These are phyloP conservation scores for Dactylis glomerata DNA, from an alignment of 176 grass and related monocot species.

Conservation along the genomic window DNA sequence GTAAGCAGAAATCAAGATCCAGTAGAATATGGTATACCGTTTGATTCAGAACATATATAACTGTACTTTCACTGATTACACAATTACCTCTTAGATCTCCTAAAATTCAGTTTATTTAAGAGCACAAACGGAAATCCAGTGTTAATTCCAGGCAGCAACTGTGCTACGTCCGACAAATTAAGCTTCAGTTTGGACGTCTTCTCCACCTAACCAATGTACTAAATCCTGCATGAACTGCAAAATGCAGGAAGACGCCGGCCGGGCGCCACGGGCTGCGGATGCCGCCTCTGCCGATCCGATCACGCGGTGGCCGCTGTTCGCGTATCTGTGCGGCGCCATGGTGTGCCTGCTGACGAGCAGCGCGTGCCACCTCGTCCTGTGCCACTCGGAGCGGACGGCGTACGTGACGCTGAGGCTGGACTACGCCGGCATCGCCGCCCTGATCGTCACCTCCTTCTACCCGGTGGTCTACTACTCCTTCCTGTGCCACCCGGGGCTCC, in stretches of 20 bases:
- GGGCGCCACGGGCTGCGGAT: neutral
- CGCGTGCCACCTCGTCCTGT: slow-evolving; percentile 70
- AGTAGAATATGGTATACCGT: no score
- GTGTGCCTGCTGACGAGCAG: slow-evolving; percentile 81
- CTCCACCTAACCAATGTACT: neutral
- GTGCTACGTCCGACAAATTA: neutral
- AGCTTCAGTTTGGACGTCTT: neutral
- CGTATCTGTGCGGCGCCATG: slow-evolving; percentile 76
- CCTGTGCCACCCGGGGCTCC: slow-evolving; percentile 46
- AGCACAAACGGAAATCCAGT: neutral
- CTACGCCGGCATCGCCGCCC: slow-evolving; percentile 78
- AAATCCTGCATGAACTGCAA: neutral
- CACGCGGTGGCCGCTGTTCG: slow-evolving; percentile 80
- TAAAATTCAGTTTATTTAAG: neutral
- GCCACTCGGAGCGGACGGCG: slow-evolving; percentile 67
- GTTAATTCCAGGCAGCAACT: neutral
- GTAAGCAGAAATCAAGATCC: no score
- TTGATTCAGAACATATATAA: neutral
- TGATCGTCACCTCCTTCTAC: slow-evolving; percentile 91
- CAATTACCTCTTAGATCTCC: neutral
- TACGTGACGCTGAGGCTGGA: slow-evolving; percentile 75
- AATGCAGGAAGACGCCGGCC: neutral
- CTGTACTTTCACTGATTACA: neutral
- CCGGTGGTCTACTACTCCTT: slow-evolving; percentile 86
- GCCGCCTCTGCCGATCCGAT: slow-evolving; percentile 26